Base-by-base conservation (phyloP, 345 rosid species). In the Citrus glauca region DNA sequence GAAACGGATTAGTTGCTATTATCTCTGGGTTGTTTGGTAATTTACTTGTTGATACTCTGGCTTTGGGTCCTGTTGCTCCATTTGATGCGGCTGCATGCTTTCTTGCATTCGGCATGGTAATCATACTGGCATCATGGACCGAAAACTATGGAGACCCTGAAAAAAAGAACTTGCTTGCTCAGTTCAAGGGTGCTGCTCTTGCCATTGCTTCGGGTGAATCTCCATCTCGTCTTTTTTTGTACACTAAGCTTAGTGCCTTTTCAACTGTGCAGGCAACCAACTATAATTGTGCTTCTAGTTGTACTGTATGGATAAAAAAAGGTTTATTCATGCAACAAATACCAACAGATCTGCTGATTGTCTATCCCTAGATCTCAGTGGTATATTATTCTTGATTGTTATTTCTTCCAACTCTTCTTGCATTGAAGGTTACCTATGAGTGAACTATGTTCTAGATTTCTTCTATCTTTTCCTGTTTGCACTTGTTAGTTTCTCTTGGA, bases 81-180 rank as follows among this genome's bases (percentile, higher is more conserved):
- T 92, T 92, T 72, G 94, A 92, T 78, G 91, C 92, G 60, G 94
- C 94, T 4, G 87, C 94, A 73, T 88, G 92, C 85, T 84, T 89
- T 80, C 97, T 92, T 81, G 87, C 91, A 48, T 85, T 92, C 25
- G 92, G 92, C 20, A 88, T 89, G 92, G 87, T 88, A 1, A 50
- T 91, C 72, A 89, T 90, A 48, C 28, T 89, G 22, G 86, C 87
- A 11, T 77, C 96, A 19, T 90, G 91, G 96, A 81, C 90, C 24
- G 92, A 90, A 64, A 92, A 90, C 57, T 92, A 86, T 61, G 94
- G 97, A 42, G 91, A 89, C 78, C 80, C 91, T 78, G 94, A 89
- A 3, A 89, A 70, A 82, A 90, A 90, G 79, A 88, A 87, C 82
- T 79, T 92, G 82, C 74, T 90, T 74, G 74, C 91, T 37, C 97